phyloP scores from a whole-genome alignment of 2,329 filamentous ascomycete species.

The Trichoderma guizhouense region DNA sequence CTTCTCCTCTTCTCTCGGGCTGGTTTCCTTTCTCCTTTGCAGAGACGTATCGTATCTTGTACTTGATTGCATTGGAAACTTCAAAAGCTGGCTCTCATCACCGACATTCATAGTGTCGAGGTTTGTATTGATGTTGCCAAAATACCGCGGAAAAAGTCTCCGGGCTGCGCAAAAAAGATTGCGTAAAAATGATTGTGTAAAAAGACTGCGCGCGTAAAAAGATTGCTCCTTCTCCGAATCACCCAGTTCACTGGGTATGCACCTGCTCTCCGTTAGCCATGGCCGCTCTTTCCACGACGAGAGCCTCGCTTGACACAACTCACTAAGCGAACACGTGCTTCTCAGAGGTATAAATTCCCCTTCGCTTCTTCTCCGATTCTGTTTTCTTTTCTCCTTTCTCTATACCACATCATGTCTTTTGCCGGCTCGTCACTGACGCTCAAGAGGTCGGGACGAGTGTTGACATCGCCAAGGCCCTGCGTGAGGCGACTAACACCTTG shows the following conservation, averaged over 20 bases:
- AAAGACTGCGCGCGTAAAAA: not conserved
- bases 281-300: not conserved
- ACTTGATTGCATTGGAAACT: not conserved
- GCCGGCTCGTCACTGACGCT: not conserved
- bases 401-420: too few species aligned
- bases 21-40: not conserved
- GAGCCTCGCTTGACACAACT: not conserved
- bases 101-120: too few species aligned
- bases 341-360: not conserved
- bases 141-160: too few species aligned
- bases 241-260: not conserved
- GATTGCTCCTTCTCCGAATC: not conserved
- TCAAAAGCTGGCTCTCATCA: not conserved
- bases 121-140: too few species aligned
- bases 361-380: not conserved
- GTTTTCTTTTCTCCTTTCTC: not conserved
- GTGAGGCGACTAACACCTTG: conserved; percentile 10
- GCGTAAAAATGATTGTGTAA: not conserved
- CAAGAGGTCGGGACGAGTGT: not conserved
- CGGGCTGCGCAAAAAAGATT: too few species aligned
- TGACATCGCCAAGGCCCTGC: conserved; percentile 6
- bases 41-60: not conserved
- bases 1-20: not conserved
- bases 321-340: not conserved
- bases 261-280: not conserved